Base-by-base conservation (phyloP, 306 rosid species). In the Vigna mungo region DNA sequence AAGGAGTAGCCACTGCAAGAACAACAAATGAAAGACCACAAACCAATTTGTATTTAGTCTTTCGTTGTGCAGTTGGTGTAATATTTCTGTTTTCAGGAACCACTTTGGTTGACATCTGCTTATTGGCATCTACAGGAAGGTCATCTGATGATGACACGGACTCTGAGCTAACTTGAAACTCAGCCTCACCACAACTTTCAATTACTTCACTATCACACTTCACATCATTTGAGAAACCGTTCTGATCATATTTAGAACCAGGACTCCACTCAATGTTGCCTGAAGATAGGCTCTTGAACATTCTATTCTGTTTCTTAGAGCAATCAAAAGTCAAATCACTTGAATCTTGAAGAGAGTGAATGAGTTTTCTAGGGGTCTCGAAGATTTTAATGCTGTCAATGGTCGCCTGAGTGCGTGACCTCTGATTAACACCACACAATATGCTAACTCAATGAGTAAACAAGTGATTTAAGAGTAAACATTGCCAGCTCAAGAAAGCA, bases 351-450 rank as follows among this genome's bases (percentile, higher is more conserved):
- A 89, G 94, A 78, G 90, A 90, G 60, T 83, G 91, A 47, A 93
- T 84, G 59, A 93, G 94, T 88, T 88, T 90, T 72, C 94, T 86
- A 0, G 96, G 98, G 44, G 94, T 90, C 48, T 81, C 39, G 60
- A 86, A 89, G 86, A 90, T 84, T 78, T 67, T 62, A 7, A 85
- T 71, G 36, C 48, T 73, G 71, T 88, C 94, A 43, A 82, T 82
- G 6, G 79, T 86, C 11, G 87, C 78, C 43, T 68, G 78, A 9
- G 72, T 14, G 48, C 83, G 76, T 27, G 89, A 86, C 71, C 90
- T 85, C 96, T 93, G 89, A 46, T 60, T 34, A 78, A 72, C 68
- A 64, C 72, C 44, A 54, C 68, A 48, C 68, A 54, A 17, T 7
- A 55, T 69, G 73, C 76, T 25, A 75, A 54, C 48, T 15, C 58